Percentiles rank a stretch among this genome's conserved stretches.
phyloP scores from a whole-genome alignment of 345 rosid species.

The Gynandropsis gynandra region DNA sequence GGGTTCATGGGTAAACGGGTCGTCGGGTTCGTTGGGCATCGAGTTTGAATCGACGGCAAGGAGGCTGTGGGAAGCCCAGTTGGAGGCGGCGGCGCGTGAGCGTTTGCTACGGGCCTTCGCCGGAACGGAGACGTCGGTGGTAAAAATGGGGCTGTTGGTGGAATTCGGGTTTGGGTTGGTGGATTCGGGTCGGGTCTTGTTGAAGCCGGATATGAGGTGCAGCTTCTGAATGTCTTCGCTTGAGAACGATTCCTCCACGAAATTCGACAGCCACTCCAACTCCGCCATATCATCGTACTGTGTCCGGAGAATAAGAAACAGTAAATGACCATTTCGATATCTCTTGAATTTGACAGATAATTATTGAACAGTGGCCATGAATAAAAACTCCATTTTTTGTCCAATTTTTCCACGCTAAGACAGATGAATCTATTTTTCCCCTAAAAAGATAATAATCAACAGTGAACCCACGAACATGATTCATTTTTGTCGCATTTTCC shows the following conservation, averaged over 20 bases:
- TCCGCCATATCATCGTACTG: constrained; percentile 92
- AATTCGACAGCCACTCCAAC: constrained; percentile 93
- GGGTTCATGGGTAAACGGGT: too few relatives aligned
- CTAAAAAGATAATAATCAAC: too few relatives aligned
- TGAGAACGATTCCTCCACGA: constrained; percentile 93
- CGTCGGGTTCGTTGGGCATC: constrained; percentile 15
- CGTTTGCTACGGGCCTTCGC: constrained; percentile 96
- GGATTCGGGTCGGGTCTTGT: constrained; percentile 34
- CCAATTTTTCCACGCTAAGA: too few relatives aligned
- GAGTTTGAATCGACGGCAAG: constrained; percentile 22
- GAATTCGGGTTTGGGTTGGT: constrained; percentile 26
- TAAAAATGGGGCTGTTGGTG: constrained; percentile 19
- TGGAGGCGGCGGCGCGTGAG: constrained; percentile 73
- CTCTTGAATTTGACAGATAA: too few relatives aligned
- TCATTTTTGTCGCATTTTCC: too few relatives aligned
- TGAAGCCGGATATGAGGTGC: constrained; percentile 66
- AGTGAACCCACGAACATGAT: too few relatives aligned
- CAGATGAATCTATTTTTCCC: too few relatives aligned
- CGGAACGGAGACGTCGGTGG: constrained; percentile 48
- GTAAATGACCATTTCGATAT: neutral
- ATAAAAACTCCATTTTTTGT: too few relatives aligned
- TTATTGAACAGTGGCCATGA: too few relatives aligned
- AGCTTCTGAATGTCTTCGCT: constrained; percentile 83
- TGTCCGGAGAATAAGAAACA: constrained; percentile 7
- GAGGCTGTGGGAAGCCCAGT: constrained; percentile 75